phyloP scores from a whole-genome alignment of 2,329 filamentous ascomycete species.

The Pseudogymnoascus sp. region DNA sequence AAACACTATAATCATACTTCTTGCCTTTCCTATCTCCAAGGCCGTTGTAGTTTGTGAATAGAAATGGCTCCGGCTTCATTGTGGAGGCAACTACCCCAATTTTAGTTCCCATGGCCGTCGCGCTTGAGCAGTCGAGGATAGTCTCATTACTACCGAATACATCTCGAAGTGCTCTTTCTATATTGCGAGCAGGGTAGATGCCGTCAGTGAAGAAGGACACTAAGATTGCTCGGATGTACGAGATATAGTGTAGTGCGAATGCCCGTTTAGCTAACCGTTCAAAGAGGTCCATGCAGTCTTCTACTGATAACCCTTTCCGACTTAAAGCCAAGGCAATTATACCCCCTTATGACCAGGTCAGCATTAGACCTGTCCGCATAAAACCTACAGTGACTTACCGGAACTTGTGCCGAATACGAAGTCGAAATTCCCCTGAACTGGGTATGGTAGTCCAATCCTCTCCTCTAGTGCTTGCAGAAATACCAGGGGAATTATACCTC shows the following conservation, averaged over 20 bases:
- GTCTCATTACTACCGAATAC: slow-evolving; percentile 17
- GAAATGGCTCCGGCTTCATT: slow-evolving; percentile 13
- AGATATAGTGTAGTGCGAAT: slow-evolving; percentile 17
- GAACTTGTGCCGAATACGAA: slow-evolving; percentile 21
- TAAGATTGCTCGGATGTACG: slow-evolving; percentile 4
- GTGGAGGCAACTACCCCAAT: slow-evolving; percentile 20
- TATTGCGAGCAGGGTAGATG: slow-evolving; percentile 18
- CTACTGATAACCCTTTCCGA: slow-evolving; percentile 15
- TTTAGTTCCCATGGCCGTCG: slow-evolving; percentile 18
- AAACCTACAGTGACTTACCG: slow-evolving; percentile 15
- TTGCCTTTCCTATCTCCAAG: slow-evolving; percentile 13
- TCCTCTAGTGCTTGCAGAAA: slow-evolving; percentile 21
- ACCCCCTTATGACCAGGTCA: slow-evolving; percentile 15
- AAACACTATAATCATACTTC: slow-evolving; percentile 17
- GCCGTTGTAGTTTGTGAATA: slow-evolving; percentile 25
- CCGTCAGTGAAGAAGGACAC: slow-evolving; percentile 19
- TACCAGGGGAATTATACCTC: slow-evolving; percentile 21
- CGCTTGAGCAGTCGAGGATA: slow-evolving; percentile 20
- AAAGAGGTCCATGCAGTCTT: slow-evolving; percentile 18
- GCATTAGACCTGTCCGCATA: no score
- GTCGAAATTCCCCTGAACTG: slow-evolving; percentile 22
- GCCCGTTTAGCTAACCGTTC: slow-evolving; percentile 17
- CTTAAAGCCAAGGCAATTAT: slow-evolving; percentile 19
- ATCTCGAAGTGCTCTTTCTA: slow-evolving; percentile 19
- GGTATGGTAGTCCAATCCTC: slow-evolving; percentile 15